These are phyloP conservation scores for Candida sakaeoensis DNA, from an alignment of 805 yeast species.

Conservation along the genomic window DNA sequence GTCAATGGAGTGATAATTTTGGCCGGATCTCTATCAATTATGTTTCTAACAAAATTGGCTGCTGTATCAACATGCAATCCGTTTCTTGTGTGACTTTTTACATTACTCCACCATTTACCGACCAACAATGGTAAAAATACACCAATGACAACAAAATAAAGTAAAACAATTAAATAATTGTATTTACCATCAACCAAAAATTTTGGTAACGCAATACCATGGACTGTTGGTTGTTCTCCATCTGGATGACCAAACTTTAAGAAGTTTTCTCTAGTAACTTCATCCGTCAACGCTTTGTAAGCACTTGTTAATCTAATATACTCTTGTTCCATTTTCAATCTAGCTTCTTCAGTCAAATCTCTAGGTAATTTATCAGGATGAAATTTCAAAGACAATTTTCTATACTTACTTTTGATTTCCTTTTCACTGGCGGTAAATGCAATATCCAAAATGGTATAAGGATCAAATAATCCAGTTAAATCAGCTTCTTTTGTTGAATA, in stretches of 20 bases:
- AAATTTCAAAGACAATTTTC: slow-evolving; percentile 79
- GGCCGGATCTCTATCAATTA: slow-evolving; percentile 73
- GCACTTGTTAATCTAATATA: slow-evolving; percentile 87
- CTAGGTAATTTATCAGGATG: slow-evolving; percentile 91
- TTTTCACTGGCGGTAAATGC: slow-evolving; percentile 64
- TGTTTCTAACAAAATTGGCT: slow-evolving; percentile 60
- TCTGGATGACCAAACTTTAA: slow-evolving; percentile 94
- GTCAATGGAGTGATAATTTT: slow-evolving; percentile 56
- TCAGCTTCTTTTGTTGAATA: slow-evolving; percentile 44
- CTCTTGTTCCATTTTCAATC: slow-evolving; percentile 60
- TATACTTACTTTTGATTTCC: slow-evolving; percentile 76
- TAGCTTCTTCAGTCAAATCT: slow-evolving; percentile 54
- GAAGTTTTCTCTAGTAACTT: slow-evolving; percentile 73
- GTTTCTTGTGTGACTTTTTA: slow-evolving; percentile 72
- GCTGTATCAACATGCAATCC: slow-evolving; percentile 89
- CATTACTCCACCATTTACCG: slow-evolving; percentile 85
- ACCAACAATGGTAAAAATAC: slow-evolving; percentile 76
- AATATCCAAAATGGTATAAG: slow-evolving; percentile 81
- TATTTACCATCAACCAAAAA: slow-evolving; percentile 82
- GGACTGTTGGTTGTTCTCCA: slow-evolving; percentile 86
- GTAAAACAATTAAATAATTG: slow-evolving; percentile 56
- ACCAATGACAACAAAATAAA: slow-evolving; percentile 72
- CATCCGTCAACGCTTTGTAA: slow-evolving; percentile 92
- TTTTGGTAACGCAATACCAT: slow-evolving; percentile 94
- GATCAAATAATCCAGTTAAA: slow-evolving; percentile 66